phyloP scores from a whole-genome alignment of 106 monocot genomes.

The Dioscorea zingiberensis region DNA sequence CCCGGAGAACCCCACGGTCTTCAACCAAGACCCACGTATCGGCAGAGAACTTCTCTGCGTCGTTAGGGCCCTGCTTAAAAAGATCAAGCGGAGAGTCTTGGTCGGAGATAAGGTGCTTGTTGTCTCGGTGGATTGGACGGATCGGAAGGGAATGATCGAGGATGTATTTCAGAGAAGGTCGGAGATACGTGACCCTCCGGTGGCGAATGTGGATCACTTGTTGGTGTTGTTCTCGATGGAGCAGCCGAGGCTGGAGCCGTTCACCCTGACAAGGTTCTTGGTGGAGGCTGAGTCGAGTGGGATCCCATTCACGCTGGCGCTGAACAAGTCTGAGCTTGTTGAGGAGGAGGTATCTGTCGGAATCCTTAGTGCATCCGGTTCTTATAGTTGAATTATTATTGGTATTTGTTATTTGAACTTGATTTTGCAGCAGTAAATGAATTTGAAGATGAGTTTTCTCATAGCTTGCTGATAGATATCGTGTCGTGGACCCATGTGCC shows the following conservation, averaged over 20 bases:
- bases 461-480: no score
- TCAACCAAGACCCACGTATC: slow-evolving; percentile 13
- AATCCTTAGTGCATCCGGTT: neutral
- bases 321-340: slow-evolving; percentile 83
- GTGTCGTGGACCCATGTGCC: no score
- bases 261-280: slow-evolving; percentile 74
- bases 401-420: no score
- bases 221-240: slow-evolving; percentile 76
- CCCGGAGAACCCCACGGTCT: neutral
- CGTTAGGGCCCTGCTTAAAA: slow-evolving; percentile 80
- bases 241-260: slow-evolving; percentile 67
- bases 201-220: slow-evolving; percentile 82
- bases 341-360: slow-evolving; percentile 40
- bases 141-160: slow-evolving; percentile 84
- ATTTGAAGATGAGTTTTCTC: no score
- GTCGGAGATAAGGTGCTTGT: slow-evolving; percentile 89
- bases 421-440: no score
- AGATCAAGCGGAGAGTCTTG: slow-evolving; percentile 72
- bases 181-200: slow-evolving; percentile 66
- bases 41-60: slow-evolving; percentile 84
- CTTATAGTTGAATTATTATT: no score
- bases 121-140: slow-evolving; percentile 71
- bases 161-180: slow-evolving; percentile 56
- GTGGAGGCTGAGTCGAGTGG: slow-evolving; percentile 91
- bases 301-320: slow-evolving; percentile 59